Evolutionary conservation across 768 basidiomycete species (phyloP), one percentile per base, ranked within the genome.

Genomic region (Coprinopsis strossmayeri): DNA sequence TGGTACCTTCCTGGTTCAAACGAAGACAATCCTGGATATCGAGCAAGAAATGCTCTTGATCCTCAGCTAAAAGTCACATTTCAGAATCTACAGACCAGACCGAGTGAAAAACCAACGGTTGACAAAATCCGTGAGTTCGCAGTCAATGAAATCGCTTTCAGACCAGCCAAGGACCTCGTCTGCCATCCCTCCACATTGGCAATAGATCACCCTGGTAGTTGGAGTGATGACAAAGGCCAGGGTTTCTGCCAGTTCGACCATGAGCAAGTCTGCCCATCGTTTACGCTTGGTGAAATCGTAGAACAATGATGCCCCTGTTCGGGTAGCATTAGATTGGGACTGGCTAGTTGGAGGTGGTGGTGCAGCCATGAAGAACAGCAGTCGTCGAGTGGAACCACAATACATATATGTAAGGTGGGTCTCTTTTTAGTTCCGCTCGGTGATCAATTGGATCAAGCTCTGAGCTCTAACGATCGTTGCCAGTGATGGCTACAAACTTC

Each of bases 201-300:
- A 45, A 62, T 81, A 89, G 52, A 86, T 73, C 25, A 91, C 74
- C 53, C 74, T 78, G 57, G 75, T 76, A 7, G 72, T 58, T n/a
- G 66, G 66, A 23, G 84, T 87, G 50, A 90, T 71, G 38, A 91
- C 68, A 57, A 93, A 71, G 27, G 79, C 68, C 59, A 87, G 73
- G 15, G 76, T 80, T 52, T 90, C 90, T 25, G 84, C 79, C 25
- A 90, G 75, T 60, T 91, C 91, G 1, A 79, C 73, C 50, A 87
- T 65, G 21, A 91, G 71, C 12, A 93, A 69, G 61, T 92, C 90
- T 15, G 82, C 84, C 91, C 91, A 93, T 48, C 83, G 76, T 61
- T 91, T 91, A 48, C 90, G 71, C 60, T 88, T 90, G 0, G 87
- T 89, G 62, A 92, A 93, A 62, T 93, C 91, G 57, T 81, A 92